These are phyloP conservation scores for Pleurozium schreberi DNA, from an alignment of 225 moss, liverwort and hornwort species.

Conservation along the genomic window DNA sequence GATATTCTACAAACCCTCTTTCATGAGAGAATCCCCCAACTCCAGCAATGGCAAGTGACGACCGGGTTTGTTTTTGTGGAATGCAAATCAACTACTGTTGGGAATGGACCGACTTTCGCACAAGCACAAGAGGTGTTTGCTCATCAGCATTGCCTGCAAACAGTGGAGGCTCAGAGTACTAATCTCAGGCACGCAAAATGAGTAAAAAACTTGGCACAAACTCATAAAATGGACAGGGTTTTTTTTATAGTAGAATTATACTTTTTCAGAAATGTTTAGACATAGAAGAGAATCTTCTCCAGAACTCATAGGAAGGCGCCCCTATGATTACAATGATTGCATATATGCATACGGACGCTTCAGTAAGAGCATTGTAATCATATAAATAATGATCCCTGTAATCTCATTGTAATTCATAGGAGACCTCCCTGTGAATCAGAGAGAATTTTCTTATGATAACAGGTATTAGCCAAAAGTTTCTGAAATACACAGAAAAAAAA, in stretches of 20 bases:
- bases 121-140: slow-evolving; percentile 83
- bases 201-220: background rate
- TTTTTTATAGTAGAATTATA: too few relatives aligned
- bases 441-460: background rate
- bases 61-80: background rate
- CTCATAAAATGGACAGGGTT: background rate
- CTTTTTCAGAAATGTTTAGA: background rate
- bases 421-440: background rate
- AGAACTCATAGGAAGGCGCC: background rate
- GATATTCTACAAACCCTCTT: background rate
- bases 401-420: background rate
- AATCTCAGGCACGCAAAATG: background rate
- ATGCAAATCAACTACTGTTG: background rate
- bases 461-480: background rate
- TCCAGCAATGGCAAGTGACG: background rate
- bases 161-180: background rate
- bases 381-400: background rate
- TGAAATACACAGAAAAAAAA: background rate
- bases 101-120: slow-evolving; percentile 23
- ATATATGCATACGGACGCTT: background rate
- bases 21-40: background rate
- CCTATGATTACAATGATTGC: background rate
- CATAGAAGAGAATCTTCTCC: background rate
- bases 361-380: too few relatives aligned
- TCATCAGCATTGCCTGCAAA: slow-evolving; percentile 87